phyloP scores from a whole-genome alignment of 2,329 filamentous ascomycete genomes.

The Phaeoacremonium minimum region DNA sequence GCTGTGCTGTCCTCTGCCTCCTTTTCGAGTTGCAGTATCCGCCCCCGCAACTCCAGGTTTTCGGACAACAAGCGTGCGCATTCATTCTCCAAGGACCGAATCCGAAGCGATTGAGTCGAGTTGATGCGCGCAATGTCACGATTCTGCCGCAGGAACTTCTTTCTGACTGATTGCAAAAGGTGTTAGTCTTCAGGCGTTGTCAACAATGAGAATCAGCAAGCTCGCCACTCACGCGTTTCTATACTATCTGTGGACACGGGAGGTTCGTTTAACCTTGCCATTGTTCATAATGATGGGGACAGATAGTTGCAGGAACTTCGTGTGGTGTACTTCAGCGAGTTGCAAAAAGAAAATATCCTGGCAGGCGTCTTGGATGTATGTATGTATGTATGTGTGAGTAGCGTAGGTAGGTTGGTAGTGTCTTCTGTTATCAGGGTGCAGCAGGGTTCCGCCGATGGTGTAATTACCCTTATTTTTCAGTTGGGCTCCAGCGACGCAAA shows the following conservation, averaged over 20 bases:
- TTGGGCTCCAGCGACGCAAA: too few species aligned
- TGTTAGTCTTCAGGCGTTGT: constrained; percentile 8
- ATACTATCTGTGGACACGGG: constrained; percentile 63
- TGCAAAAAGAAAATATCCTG: too few species aligned
- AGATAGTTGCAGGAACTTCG: constrained; percentile 7
- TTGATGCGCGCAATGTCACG: constrained; percentile 78
- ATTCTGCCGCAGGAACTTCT: constrained; percentile 78
- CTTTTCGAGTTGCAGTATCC: constrained; percentile 65
- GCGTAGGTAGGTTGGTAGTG: too few species aligned
- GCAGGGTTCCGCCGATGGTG: too few species aligned
- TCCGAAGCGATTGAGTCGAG: constrained; percentile 71
- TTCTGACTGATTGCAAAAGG: constrained; percentile 54
- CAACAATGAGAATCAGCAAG: constrained; percentile 9
- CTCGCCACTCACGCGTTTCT: constrained; percentile 60
- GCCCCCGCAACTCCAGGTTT: constrained; percentile 68
- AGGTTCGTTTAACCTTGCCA: constrained; percentile 80
- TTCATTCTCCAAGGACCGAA: constrained; percentile 73
- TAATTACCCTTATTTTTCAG: too few species aligned
- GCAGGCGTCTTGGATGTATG: too few species aligned
- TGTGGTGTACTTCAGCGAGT: too few species aligned
- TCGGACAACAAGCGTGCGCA: constrained; percentile 72
- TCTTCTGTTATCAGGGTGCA: too few species aligned
- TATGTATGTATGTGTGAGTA: too few species aligned
- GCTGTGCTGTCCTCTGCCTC: constrained; percentile 58
- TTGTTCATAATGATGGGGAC: constrained; percentile 37